Evolutionary conservation across 129 eudicot genomes (phyloP).

Genomic region (Logfia minima): DNA sequence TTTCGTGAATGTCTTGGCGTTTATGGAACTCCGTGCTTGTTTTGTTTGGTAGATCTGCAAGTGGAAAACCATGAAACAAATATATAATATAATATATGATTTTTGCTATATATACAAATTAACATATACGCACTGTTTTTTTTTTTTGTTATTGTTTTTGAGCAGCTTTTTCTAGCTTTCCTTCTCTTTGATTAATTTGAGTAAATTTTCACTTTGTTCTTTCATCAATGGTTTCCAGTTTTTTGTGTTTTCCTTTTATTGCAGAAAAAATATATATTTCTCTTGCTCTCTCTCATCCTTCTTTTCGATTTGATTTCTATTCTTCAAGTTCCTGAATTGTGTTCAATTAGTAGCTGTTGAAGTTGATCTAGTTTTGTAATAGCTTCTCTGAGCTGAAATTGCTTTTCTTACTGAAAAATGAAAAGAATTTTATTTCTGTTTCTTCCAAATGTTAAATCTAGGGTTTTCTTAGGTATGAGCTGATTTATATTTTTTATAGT

Average conservation of each 20-base stretch:
- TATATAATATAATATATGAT: constrained; percentile 10
- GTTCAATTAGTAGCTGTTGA: neutral
- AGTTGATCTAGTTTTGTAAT: neutral
- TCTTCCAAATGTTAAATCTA: constrained; percentile 8
- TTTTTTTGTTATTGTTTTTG: constrained; percentile 8
- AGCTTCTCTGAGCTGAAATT: neutral
- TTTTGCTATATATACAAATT: constrained; percentile 37
- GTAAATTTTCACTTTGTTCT: constrained; percentile 6
- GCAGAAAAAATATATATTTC: neutral
- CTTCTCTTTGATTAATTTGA: constrained; percentile 16
- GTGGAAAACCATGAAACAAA: constrained; percentile 45
- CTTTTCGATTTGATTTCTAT: neutral
- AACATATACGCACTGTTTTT: constrained; percentile 11
- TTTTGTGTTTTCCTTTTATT: constrained; percentile 11
- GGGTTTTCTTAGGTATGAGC: constrained; percentile 10
- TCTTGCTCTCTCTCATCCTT: constrained; percentile 26
- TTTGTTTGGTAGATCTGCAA: constrained; percentile 80
- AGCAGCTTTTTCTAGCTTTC: neutral
- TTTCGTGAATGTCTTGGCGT: constrained; percentile 64
- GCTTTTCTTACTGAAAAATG: neutral
- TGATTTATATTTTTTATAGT: neutral
- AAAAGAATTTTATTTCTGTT: neutral
- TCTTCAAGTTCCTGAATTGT: neutral
- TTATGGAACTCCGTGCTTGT: constrained; percentile 58
- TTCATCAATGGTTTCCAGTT: constrained; percentile 21